phyloP scores from a whole-genome alignment of 352 stramenopile genomes.

The Plasmopara viticola region DNA sequence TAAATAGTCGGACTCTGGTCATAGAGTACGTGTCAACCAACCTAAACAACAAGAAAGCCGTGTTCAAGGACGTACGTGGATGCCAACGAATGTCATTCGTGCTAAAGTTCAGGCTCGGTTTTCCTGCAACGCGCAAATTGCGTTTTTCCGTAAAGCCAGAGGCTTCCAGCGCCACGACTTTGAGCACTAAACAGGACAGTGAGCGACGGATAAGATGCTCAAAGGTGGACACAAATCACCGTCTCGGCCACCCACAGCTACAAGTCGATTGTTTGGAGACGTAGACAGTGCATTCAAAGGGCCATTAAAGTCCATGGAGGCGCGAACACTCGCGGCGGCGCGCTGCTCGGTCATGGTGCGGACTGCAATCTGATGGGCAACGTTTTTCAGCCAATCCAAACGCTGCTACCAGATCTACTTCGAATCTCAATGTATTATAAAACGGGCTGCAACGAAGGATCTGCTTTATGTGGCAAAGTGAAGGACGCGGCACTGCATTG shows the following conservation, averaged over 20 bases:
- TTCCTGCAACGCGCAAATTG: conserved; percentile 72
- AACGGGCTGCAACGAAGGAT: not conserved
- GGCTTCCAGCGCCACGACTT: conserved; percentile 75
- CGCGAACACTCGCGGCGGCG: conserved; percentile 50
- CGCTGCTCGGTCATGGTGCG: conserved; percentile 23
- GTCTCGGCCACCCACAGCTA: conserved; percentile 80
- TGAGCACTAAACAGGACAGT: conserved; percentile 44
- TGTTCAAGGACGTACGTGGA: conserved; percentile 42
- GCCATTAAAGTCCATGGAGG: conserved; percentile 83
- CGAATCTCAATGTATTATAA: not conserved
- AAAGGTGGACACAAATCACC: conserved; percentile 25
- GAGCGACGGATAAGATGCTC: conserved; percentile 1
- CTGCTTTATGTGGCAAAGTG: too few species aligned
- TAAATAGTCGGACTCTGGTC: conserved; percentile 71
- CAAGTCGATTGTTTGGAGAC: conserved; percentile 74
- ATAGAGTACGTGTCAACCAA: conserved; percentile 4
- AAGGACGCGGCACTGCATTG: too few species aligned
- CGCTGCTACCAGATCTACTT: not conserved
- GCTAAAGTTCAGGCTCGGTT: conserved; percentile 82
- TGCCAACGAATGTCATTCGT: conserved; percentile 88
- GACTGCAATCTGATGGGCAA: not conserved
- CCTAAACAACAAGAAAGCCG: not conserved
- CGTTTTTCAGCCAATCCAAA: conserved; percentile 22
- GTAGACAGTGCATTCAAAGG: conserved; percentile 79
- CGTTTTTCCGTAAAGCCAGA: conserved; percentile 76